A percentile compares a stretch with the other conserved stretches of the same genome.
Evolutionary conservation across 192 early-diverging fungal genomes (phyloP).

Genomic region (Spizellomyces punctatus): DNA sequence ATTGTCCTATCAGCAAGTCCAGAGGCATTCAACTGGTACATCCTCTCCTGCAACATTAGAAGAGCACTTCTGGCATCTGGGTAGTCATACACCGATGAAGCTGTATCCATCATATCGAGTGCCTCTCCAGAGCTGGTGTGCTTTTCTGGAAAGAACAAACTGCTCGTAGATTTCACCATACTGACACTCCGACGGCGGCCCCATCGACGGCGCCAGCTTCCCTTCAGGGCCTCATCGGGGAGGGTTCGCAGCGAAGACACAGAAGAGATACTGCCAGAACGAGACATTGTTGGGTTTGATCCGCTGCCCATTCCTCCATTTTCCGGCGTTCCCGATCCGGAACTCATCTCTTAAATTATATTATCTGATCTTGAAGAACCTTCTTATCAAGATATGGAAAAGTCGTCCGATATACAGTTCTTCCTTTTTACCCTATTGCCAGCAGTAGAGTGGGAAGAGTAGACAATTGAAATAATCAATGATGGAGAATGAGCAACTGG

Average conservation of each 20-base stretch:
- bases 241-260: conserved; percentile 1
- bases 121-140: too few species aligned
- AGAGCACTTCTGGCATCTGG: background rate
- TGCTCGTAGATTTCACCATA: background rate
- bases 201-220: background rate
- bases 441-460: too few species aligned
- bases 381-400: too few species aligned
- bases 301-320: background rate
- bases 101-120: background rate
- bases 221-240: background rate
- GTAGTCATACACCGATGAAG: background rate
- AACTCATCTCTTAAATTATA: background rate
- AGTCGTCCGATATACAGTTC: too few species aligned
- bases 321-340: background rate
- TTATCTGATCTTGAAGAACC: background rate
- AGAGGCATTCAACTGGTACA: background rate
- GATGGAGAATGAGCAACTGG: too few species aligned
- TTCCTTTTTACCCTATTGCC: too few species aligned
- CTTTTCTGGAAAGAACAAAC: background rate
- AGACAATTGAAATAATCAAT: too few species aligned
- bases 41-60: background rate
- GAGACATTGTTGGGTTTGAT: background rate
- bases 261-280: conserved; percentile 4
- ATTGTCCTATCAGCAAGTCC: conserved; percentile 1
- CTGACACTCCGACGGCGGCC: background rate